These are phyloP conservation scores for Aschersonia sp. DNA, from an alignment of 2,329 filamentous ascomycete genomes.

Conservation along the genomic window DNA sequence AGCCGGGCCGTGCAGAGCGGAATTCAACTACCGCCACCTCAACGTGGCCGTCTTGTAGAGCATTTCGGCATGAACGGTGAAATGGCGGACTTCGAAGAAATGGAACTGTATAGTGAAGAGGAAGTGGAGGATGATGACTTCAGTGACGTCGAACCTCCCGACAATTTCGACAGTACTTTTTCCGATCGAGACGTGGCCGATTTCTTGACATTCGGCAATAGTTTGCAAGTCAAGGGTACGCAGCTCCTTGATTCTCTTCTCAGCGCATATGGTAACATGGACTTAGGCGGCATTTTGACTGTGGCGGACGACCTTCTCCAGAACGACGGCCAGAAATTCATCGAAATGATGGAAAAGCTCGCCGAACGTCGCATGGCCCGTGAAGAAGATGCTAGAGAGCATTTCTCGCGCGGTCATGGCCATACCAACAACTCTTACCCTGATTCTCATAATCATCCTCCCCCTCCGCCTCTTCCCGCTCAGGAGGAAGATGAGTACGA, in stretches of 20 bases:
- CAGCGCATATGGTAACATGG: constrained; percentile 30
- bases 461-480: constrained; percentile 23
- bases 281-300: constrained; percentile 85
- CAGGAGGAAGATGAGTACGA: constrained; percentile 54
- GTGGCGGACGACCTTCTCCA: constrained; percentile 97
- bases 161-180: constrained; percentile 46
- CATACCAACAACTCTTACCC: constrained; percentile 47
- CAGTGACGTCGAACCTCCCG: constrained; percentile 50
- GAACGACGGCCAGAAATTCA: constrained; percentile 98
- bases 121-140: constrained; percentile 45
- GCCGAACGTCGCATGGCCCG: constrained; percentile 94
- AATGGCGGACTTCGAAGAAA: constrained; percentile 27
- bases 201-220: constrained; percentile 96
- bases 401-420: constrained; percentile 43
- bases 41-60: constrained; percentile 59
- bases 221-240: constrained; percentile 79
- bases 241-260: constrained; percentile 29
- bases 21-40: constrained; percentile 43
- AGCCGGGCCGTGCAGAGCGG: no score
- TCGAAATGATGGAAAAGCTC: constrained; percentile 99
- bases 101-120: constrained; percentile 34
- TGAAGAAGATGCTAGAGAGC: constrained; percentile 66
- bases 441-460: constrained; percentile 55
- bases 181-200: constrained; percentile 58
- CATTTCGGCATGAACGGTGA: constrained; percentile 43